Evolutionary conservation across 805 yeast genomes (phyloP).

Genomic region (Cyberlindnera maritima): DNA sequence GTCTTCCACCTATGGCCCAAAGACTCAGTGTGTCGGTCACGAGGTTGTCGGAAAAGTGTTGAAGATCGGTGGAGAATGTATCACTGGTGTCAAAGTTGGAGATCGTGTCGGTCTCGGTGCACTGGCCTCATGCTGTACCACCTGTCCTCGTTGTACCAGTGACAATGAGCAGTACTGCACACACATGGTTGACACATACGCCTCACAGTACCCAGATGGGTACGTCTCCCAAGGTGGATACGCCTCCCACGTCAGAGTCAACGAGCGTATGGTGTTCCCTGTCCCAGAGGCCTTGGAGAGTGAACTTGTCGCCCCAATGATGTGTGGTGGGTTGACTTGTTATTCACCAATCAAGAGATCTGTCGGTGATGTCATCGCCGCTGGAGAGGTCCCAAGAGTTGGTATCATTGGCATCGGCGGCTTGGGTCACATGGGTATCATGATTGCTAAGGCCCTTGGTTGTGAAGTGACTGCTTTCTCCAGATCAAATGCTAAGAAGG

Average conservation of each 20-base stretch:
- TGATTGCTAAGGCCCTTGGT: slow-evolving; percentile 58
- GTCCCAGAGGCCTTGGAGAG: slow-evolving; percentile 54
- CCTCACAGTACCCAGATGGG: slow-evolving; percentile 43
- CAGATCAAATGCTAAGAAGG: slow-evolving; percentile 45
- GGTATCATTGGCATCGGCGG: slow-evolving; percentile 59
- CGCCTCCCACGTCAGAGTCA: slow-evolving; percentile 59
- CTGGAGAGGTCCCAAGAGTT: slow-evolving; percentile 34
- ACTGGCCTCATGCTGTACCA: slow-evolving; percentile 53
- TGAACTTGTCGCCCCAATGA: slow-evolving; percentile 62
- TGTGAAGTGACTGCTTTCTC: slow-evolving; percentile 59
- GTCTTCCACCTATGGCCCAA: slow-evolving; percentile 29
- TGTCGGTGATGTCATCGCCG: slow-evolving; percentile 19
- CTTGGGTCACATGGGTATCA: slow-evolving; percentile 52
- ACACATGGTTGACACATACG: slow-evolving; percentile 49
- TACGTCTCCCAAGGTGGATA: slow-evolving; percentile 61
- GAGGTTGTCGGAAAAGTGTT: slow-evolving; percentile 62
- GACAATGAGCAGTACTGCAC: slow-evolving; percentile 59
- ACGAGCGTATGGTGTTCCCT: slow-evolving; percentile 60
- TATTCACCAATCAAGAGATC: slow-evolving; percentile 60
- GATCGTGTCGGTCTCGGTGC: slow-evolving; percentile 85
- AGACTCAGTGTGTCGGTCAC: slow-evolving; percentile 59
- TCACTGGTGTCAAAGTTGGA: slow-evolving; percentile 50
- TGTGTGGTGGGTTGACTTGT: slow-evolving; percentile 77
- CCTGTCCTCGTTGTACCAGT: slow-evolving; percentile 56
- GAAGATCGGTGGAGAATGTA: slow-evolving; percentile 58